phyloP scores from a whole-genome alignment of 345 rosid species.

The Mercurialis annua region DNA sequence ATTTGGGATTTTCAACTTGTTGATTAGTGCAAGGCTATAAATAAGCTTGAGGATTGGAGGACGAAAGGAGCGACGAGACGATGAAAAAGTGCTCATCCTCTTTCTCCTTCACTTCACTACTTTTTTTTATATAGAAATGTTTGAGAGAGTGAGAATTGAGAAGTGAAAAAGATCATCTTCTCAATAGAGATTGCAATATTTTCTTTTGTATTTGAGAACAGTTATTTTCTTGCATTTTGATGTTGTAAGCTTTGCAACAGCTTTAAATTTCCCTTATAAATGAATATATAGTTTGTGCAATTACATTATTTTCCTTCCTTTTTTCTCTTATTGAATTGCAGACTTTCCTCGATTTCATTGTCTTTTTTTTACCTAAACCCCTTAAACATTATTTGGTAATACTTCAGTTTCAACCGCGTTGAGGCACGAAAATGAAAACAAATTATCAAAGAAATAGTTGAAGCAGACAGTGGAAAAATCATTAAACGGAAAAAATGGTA shows the following conservation, averaged over 20 bases:
- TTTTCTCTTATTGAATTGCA: too few relatives aligned
- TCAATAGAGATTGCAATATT: conserved; percentile 33
- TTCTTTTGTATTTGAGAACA: conserved; percentile 32
- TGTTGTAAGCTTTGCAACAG: conserved; percentile 48
- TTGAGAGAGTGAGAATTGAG: conserved; percentile 32
- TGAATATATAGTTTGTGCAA: conserved; percentile 35
- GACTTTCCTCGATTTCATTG: too few relatives aligned
- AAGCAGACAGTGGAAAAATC: too few relatives aligned
- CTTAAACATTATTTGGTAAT: too few relatives aligned
- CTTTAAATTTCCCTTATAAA: conserved; percentile 25
- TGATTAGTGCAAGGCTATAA: conserved; percentile 32
- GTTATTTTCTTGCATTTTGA: conserved; percentile 17
- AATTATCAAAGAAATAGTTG: too few relatives aligned
- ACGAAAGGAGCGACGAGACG: conserved; percentile 80
- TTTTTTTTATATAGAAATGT: conserved; percentile 27
- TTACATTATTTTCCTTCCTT: not conserved
- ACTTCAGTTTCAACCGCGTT: too few relatives aligned
- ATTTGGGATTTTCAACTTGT: conserved; percentile 25
- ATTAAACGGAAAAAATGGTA: too few relatives aligned
- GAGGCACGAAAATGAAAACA: too few relatives aligned
- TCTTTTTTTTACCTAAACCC: too few relatives aligned
- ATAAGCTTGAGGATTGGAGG: conserved; percentile 42
- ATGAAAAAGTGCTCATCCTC: conserved; percentile 90
- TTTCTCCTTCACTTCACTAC: conserved; percentile 57
- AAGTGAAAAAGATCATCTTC: conserved; percentile 32